phyloP scores from a whole-genome alignment of 345 rosid species.

The Cardiospermum halicacabum region DNA sequence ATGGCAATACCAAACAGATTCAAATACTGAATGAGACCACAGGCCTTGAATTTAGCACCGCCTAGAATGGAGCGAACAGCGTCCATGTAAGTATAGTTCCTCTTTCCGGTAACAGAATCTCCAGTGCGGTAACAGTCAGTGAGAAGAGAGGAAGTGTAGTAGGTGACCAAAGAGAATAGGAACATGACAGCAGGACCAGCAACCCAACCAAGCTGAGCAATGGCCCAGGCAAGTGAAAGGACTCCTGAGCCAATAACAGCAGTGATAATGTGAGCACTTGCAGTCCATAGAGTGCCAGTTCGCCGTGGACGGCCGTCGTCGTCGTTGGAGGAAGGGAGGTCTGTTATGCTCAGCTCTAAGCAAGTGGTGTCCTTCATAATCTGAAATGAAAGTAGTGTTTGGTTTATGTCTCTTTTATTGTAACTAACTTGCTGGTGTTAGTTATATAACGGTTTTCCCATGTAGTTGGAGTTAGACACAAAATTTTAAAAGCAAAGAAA shows the following conservation, averaged over 20 bases:
- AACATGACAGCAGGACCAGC: conserved; percentile 81
- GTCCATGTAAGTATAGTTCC: conserved; percentile 75
- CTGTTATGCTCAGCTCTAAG: conserved; percentile 31
- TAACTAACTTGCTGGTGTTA: no score
- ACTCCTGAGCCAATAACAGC: conserved; percentile 91
- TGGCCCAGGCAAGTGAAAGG: conserved; percentile 82
- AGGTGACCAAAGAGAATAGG: conserved; percentile 63
- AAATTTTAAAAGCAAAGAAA: no score
- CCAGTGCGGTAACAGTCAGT: conserved; percentile 65
- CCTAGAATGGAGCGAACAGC: conserved; percentile 82
- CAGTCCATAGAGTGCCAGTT: conserved; percentile 75
- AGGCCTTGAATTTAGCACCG: conserved; percentile 58
- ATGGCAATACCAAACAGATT: conserved; percentile 64
- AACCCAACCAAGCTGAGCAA: conserved; percentile 84
- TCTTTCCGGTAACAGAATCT: conserved; percentile 55
- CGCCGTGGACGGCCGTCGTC: conserved; percentile 75
- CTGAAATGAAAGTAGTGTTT: neutral
- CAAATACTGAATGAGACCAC: conserved; percentile 63
- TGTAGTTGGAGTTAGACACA: no score
- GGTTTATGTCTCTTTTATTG: no score
- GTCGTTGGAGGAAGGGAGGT: conserved; percentile 41
- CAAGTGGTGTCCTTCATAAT: conserved; percentile 26
- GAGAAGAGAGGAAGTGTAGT: conserved; percentile 64
- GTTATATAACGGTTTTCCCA: no score
- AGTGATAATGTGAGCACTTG: conserved; percentile 79